Conservation (phyloP, 306 rosid species). For the Gillenia trifoliata region DNA sequence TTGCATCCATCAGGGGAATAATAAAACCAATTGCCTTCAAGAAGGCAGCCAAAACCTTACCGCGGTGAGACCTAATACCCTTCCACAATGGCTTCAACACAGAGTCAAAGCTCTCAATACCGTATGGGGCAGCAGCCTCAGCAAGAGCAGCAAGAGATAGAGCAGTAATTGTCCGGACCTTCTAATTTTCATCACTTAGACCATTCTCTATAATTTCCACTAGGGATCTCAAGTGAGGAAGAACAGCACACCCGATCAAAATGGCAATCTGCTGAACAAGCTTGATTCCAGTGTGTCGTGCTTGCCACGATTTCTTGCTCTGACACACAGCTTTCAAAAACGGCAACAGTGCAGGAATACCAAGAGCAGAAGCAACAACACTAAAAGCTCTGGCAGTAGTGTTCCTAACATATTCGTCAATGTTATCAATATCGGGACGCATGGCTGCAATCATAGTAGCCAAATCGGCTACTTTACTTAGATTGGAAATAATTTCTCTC, state of each 20-base stretch:
- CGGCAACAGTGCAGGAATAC: slow-evolving; percentile 86
- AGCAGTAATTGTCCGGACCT: slow-evolving; percentile 90
- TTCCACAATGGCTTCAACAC: slow-evolving; percentile 89
- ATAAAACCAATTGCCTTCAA: slow-evolving; percentile 90
- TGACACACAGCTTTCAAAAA: slow-evolving; percentile 95
- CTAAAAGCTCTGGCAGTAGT: slow-evolving; percentile 94
- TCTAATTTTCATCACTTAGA: slow-evolving; percentile 86
- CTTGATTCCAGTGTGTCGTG: slow-evolving; percentile 92
- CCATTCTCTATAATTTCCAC: slow-evolving; percentile 92
- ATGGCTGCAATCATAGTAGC: slow-evolving; percentile 99
- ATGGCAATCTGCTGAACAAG: slow-evolving; percentile 97
- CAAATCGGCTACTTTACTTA: slow-evolving; percentile 96
- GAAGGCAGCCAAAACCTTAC: slow-evolving; percentile 91
- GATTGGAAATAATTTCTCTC: slow-evolving; percentile 90
- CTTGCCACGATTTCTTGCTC: slow-evolving; percentile 97
- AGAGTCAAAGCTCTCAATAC: slow-evolving; percentile 94
- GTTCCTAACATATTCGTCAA: slow-evolving; percentile 88
- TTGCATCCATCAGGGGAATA: slow-evolving; percentile 87
- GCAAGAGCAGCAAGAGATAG: slow-evolving; percentile 94
- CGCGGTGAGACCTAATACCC: slow-evolving; percentile 95
- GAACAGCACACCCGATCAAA: slow-evolving; percentile 85
- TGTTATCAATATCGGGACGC: slow-evolving; percentile 97
- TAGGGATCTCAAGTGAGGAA: slow-evolving; percentile 81
- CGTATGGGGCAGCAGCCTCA: slow-evolving; percentile 95
- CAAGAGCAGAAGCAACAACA: slow-evolving; percentile 96